Evolutionary conservation across 441 rosid species (phyloP).

Genomic region (Bocquillonia castaneifolia): DNA sequence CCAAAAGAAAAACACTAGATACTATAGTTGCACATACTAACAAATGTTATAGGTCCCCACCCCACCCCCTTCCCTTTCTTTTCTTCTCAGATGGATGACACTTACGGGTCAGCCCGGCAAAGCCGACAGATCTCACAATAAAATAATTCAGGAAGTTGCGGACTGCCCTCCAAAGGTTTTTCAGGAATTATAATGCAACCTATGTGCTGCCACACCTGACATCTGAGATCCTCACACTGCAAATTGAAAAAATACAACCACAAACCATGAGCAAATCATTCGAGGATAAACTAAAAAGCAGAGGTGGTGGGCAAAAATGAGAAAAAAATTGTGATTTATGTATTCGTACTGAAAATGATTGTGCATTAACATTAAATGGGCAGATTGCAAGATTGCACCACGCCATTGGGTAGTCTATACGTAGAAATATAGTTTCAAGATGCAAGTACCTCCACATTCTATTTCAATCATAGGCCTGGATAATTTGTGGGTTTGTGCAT

Average conservation of each 20-base stretch:
- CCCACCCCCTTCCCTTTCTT: too few species aligned
- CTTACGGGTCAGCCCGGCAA: conserved; percentile 94
- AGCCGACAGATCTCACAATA: conserved; percentile 95
- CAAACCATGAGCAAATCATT: conserved; percentile 11
- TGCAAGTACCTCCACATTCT: not conserved
- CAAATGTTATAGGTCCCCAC: too few species aligned
- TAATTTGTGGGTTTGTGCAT: not conserved
- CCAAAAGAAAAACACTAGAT: too few species aligned
- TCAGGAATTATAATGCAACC: conserved; percentile 78
- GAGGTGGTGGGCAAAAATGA: not conserved
- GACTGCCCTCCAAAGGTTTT: conserved; percentile 60
- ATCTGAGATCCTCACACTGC: conserved; percentile 84
- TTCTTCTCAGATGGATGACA: conserved; percentile 6
- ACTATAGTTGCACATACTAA: too few species aligned
- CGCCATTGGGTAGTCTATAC: not conserved
- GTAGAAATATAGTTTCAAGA: not conserved
- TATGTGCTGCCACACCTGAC: conserved; percentile 85
- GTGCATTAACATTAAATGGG: not conserved
- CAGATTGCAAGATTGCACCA: not conserved
- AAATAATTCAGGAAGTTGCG: conserved; percentile 67
- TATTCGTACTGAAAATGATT: not conserved
- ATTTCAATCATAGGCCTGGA: not conserved
- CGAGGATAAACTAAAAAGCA: not conserved
- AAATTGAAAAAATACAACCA: conserved; percentile 17
- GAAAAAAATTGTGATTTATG: not conserved